A percentile compares a stretch with the other conserved stretches of the same genome.
Conservation (phyloP, 2,329 filamentous ascomycete genomes). For the Beauveria varroae region DNA sequence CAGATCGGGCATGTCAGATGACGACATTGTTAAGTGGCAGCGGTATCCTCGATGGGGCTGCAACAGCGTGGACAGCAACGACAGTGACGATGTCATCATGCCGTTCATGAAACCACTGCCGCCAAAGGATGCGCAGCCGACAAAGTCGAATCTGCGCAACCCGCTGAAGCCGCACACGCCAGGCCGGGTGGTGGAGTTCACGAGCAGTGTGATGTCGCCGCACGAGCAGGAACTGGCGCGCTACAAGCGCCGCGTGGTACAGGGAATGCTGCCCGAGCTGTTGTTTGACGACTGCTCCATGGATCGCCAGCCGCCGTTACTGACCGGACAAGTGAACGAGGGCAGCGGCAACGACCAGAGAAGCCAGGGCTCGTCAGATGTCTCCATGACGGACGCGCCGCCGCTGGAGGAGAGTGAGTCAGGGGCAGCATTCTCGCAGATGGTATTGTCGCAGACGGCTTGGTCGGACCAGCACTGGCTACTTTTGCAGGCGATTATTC, state of each 20-base stretch:
- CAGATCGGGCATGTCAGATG: constrained; percentile 33
- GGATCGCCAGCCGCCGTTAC: constrained; percentile 1
- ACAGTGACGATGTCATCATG: constrained; percentile 26
- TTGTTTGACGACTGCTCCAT: constrained; percentile 11
- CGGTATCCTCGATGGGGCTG: constrained; percentile 27
- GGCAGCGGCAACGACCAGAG: constrained; percentile 24
- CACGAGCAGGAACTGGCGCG: constrained; percentile 30
- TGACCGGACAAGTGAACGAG: constrained; percentile 5
- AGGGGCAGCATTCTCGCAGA: not conserved
- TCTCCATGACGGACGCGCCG: constrained; percentile 22
- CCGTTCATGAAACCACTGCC: constrained; percentile 42
- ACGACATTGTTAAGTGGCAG: constrained; percentile 35
- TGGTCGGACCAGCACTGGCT: constrained; percentile 49
- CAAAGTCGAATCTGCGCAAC: constrained; percentile 50
- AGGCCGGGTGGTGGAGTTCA: constrained; percentile 52
- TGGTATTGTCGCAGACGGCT: constrained; percentile 29
- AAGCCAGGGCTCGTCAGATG: constrained; percentile 20
- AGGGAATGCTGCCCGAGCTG: constrained; percentile 15
- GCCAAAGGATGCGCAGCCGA: constrained; percentile 44
- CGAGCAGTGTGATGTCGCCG: constrained; percentile 41
- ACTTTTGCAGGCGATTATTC: constrained; percentile 43
- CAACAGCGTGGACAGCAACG: constrained; percentile 21
- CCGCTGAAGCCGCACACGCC: constrained; percentile 51
- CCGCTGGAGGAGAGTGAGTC: constrained; percentile 9
- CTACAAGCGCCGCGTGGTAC: constrained; percentile 20